These are phyloP conservation scores for Penicillium sp. DNA, from an alignment of 2,329 filamentous ascomycete genomes.

Conservation along the genomic window DNA sequence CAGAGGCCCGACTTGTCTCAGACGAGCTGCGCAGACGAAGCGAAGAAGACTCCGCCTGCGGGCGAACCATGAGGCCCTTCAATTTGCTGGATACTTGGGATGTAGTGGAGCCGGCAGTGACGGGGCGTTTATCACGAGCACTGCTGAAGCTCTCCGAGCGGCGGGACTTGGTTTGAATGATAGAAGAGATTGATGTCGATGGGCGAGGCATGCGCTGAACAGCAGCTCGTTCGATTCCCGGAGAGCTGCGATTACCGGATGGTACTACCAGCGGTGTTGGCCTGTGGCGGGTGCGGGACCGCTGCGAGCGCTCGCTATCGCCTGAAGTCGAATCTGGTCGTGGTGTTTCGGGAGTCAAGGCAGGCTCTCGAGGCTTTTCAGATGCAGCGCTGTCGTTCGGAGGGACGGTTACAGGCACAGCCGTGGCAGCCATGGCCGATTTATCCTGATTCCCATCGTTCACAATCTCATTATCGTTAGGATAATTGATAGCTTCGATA, in stretches of 20 bases:
- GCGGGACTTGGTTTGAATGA: conserved; percentile 28
- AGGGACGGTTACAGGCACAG: conserved; percentile 2
- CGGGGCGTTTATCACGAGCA: conserved; percentile 37
- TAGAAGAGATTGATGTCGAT: conserved; percentile 28
- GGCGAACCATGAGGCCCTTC: conserved; percentile 42
- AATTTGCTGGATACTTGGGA: conserved; percentile 43
- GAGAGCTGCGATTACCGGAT: conserved; percentile 24
- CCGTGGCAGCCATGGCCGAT: conserved; percentile 13
- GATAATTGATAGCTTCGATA: conserved; percentile 23
- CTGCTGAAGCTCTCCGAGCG: conserved; percentile 43
- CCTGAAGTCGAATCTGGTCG: conserved; percentile 30
- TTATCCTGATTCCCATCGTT: conserved; percentile 15
- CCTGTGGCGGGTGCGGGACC: conserved; percentile 27
- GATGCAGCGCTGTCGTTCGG: background rate
- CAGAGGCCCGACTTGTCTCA: conserved; percentile 34
- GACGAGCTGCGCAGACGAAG: conserved; percentile 36
- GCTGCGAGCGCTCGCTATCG: conserved; percentile 29
- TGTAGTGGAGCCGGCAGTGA: conserved; percentile 41
- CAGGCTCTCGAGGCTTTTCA: conserved; percentile 3
- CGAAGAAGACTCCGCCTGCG: conserved; percentile 29
- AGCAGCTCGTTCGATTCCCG: conserved; percentile 36
- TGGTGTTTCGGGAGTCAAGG: conserved; percentile 12
- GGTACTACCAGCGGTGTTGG: conserved; percentile 27
- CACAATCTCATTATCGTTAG: conserved; percentile 12
- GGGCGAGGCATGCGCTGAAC: conserved; percentile 43